Base-by-base conservation (phyloP, 1,139 yeast species). In the Wickerhamomyces sp. region DNA sequence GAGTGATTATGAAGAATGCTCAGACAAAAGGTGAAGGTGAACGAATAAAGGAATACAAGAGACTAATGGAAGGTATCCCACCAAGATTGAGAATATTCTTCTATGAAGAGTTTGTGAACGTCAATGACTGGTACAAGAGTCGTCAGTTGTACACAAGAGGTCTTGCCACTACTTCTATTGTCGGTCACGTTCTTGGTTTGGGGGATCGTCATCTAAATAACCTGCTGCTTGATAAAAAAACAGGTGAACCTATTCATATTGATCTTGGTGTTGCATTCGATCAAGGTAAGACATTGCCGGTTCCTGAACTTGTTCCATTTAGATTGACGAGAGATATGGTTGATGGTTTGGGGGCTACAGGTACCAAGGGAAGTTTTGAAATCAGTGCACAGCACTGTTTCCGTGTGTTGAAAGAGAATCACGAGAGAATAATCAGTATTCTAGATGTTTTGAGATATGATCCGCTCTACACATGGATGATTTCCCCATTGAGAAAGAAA, bases 241-340 rank as follows among this genome's bases (percentile, higher is more conserved):
- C 85, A 0, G 98, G 98, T 1, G 96, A 89, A 47, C 95, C 96
- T 0, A 79, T 93, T 20, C 98, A 93, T 57, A 93, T 93, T 50
- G 99, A 93, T 57, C 64, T 93, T 23, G 99, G 98, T 0, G 91
- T 91, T 36, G 94, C 97, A 0, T 93, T 93, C 62, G 98, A 93
- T 54, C 89, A 83, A 52, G 98, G 98, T 0, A 80, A 75, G 48
- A 59, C 78, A 13, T 64, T 93, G 30, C 83, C 93, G 0, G 73
- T 89, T 14, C 98, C 99, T 0, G 99, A 93, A 51, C 72, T 85
- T 0, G 95, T 93, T 3, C 98, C 99, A 1, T 93, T 93, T 55
- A 63, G 99, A 45, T 63, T 93, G 27, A 87, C 97, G 0, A 62
- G 96, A 42, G 98, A 93, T 56, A 66, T 91, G 16, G 85, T 89